A percentile compares a stretch with the other conserved stretches of the same genome.
Evolutionary conservation across 2,329 filamentous ascomycete genomes (phyloP).

Genomic region (Dryadomyces quercus-mongolicae): DNA sequence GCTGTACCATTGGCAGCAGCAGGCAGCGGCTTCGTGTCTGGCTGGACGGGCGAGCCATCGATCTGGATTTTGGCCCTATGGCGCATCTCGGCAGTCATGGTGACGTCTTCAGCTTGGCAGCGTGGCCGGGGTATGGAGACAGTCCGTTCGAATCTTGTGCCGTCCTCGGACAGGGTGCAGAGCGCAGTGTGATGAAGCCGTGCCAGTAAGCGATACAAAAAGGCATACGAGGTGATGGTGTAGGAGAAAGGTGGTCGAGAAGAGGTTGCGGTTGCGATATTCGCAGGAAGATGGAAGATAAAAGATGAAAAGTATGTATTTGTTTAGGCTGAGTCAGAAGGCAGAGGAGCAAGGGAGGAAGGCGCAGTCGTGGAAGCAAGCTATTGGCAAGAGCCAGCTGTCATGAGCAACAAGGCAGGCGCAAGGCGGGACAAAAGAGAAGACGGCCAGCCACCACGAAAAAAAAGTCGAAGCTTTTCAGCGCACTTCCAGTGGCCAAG

Average conservation of each 20-base stretch:
- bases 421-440: not conserved
- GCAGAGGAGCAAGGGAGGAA: not conserved
- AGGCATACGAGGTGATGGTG: too few relatives aligned
- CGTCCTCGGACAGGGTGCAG: not conserved
- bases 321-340: not conserved
- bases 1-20: slow-evolving; percentile 8
- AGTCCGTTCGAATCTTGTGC: not conserved
- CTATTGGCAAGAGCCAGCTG: not conserved
- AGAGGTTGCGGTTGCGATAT: not conserved
- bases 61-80: slow-evolving; percentile 16
- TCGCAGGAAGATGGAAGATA: not conserved
- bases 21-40: slow-evolving; percentile 13
- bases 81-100: slow-evolving; percentile 24
- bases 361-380: not conserved
- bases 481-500: too few relatives aligned
- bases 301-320: not conserved
- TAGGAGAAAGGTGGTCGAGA: not conserved
- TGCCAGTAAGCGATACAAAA: not conserved
- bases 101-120: slow-evolving; percentile 8
- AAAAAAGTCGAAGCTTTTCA: too few relatives aligned
- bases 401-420: not conserved
- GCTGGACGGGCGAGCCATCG: slow-evolving; percentile 12
- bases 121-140: not conserved
- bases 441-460: not conserved
- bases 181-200: not conserved